Conservation (phyloP, 106 monocot genomes). For the Apostasia ramifera region DNA sequence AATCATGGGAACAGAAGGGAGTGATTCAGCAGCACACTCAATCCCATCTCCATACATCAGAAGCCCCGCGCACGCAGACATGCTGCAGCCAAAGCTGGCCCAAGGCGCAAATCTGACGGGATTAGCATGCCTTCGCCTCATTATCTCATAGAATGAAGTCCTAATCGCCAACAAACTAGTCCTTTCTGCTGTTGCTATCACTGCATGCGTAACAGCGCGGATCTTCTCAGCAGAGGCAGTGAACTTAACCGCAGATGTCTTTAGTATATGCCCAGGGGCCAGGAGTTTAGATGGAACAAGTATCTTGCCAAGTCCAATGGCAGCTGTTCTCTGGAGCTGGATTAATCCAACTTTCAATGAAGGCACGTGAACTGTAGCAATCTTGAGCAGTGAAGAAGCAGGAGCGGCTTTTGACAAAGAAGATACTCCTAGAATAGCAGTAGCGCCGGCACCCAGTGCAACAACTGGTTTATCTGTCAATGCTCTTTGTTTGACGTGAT, state of each 20-base stretch:
- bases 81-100: conserved; percentile 64
- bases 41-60: conserved; percentile 74
- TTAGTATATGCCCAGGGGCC: conserved; percentile 28
- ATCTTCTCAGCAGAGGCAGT: conserved; percentile 78
- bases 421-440: conserved; percentile 65
- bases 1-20: conserved; percentile 63
- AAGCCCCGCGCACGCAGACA: conserved; percentile 60
- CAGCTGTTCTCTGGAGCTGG: conserved; percentile 55
- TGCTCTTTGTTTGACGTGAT: conserved; percentile 21
- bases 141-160: conserved; percentile 81
- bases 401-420: conserved; percentile 71
- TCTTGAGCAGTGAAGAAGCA: conserved; percentile 58
- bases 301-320: conserved; percentile 53
- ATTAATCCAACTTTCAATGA: conserved; percentile 34
- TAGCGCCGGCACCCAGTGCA: conserved; percentile 81
- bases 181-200: conserved; percentile 57
- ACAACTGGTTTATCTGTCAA: conserved; percentile 59
- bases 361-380: conserved; percentile 36
- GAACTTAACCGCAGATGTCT: conserved; percentile 41
- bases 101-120: conserved; percentile 44
- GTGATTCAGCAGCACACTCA: conserved; percentile 70
- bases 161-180: conserved; percentile 80
- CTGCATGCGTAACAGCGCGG: conserved; percentile 53
- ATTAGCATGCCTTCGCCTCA: conserved; percentile 42
- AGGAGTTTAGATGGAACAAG: conserved; percentile 44